Percentiles rank a stretch among this genome's conserved stretches.
Conservation (phyloP, 768 basidiomycete species). For the Suillus spraguei region DNA sequence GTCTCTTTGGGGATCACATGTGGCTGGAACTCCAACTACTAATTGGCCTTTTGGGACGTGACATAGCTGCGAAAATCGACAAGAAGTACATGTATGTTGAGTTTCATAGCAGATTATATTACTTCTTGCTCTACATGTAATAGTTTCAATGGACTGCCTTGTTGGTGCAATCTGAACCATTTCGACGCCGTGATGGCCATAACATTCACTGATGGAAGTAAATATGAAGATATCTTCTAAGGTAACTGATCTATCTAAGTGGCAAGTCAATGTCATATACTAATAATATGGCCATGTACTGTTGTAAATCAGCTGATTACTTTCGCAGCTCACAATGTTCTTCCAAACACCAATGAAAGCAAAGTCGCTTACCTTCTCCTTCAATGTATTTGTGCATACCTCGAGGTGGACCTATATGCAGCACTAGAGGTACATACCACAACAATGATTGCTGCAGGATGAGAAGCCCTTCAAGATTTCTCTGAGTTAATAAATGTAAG, state of each 20-base stretch:
- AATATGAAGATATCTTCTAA: conserved; percentile 40
- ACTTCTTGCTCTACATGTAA: not conserved
- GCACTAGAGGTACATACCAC: conserved; percentile 35
- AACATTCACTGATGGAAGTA: conserved; percentile 37
- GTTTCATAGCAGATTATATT: not conserved
- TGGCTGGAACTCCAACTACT: conserved; percentile 25
- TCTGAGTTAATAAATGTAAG: conserved; percentile 23
- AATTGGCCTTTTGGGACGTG: conserved; percentile 18
- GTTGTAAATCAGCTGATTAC: too few species aligned
- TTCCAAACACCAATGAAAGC: not conserved
- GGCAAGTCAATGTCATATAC: too few species aligned
- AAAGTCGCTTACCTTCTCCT: conserved; percentile 28
- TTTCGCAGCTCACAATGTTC: conserved; percentile 25
- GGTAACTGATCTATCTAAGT: not conserved
- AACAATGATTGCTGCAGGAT: conserved; percentile 23
- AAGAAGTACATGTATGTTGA: conserved; percentile 24
- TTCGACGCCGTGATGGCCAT: conserved; percentile 21
- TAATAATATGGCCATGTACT: too few species aligned
- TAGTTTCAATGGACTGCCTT: conserved; percentile 10
- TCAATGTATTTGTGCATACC: conserved; percentile 31
- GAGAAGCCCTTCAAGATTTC: conserved; percentile 21
- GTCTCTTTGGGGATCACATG: conserved; percentile 37
- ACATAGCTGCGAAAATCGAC: conserved; percentile 11
- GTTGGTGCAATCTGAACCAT: conserved; percentile 12
- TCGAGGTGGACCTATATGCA: conserved; percentile 32